Conservation (phyloP, 2,329 filamentous ascomycete genomes). For the Onygenales sp. region DNA sequence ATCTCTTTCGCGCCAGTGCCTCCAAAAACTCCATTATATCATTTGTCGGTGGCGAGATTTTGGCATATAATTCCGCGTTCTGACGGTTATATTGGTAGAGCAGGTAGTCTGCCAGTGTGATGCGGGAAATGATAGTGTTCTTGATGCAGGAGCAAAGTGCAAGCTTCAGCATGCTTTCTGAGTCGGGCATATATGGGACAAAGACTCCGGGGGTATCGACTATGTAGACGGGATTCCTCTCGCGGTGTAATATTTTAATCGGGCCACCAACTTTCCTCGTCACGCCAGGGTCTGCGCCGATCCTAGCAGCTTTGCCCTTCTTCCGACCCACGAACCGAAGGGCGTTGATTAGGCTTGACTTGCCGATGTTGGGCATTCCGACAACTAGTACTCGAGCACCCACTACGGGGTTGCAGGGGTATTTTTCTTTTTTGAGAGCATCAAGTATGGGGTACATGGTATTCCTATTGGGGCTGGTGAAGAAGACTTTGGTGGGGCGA, state of each 20-base stretch:
- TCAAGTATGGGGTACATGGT: constrained; percentile 41
- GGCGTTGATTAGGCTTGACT: constrained; percentile 86
- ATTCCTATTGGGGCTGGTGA: constrained; percentile 31
- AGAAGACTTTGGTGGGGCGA: constrained; percentile 31
- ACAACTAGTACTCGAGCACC: constrained; percentile 82
- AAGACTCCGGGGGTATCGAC: constrained; percentile 94
- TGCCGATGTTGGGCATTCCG: constrained; percentile 96
- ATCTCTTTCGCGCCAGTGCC: constrained; percentile 62
- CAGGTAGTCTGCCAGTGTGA: constrained; percentile 80
- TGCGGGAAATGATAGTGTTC: constrained; percentile 68
- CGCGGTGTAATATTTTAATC: constrained; percentile 65
- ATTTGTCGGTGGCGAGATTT: constrained; percentile 67
- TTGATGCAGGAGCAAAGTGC: constrained; percentile 85
- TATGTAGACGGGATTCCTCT: constrained; percentile 58
- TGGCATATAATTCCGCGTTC: constrained; percentile 52
- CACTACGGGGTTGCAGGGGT: constrained; percentile 44
- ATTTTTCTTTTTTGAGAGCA: constrained; percentile 15
- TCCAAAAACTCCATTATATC: constrained; percentile 66
- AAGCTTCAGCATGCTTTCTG: constrained; percentile 90
- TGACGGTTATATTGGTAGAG: constrained; percentile 71
- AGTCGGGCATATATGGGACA: constrained; percentile 76
- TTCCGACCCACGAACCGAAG: constrained; percentile 49
- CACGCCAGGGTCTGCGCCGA: constrained; percentile 79
- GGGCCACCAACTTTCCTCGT: constrained; percentile 76
- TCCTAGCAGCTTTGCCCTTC: constrained; percentile 62